A percentile compares a stretch with the other conserved stretches of the same genome.
Evolutionary conservation across 2,329 filamentous ascomycete species (phyloP).

Genomic region (Apiospora koreana): DNA sequence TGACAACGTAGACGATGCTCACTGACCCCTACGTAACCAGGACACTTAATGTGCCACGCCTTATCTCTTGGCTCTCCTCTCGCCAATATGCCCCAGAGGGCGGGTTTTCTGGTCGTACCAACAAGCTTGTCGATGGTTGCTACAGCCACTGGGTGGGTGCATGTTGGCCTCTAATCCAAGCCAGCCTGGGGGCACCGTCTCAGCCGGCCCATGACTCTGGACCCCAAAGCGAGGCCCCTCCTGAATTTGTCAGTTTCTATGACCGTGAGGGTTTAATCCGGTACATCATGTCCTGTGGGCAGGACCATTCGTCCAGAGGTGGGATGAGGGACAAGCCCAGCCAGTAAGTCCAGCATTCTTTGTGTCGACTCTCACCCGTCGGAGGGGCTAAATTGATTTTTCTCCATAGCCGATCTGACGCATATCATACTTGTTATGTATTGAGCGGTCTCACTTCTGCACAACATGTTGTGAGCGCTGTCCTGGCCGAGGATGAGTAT

Average conservation of each 20-base stretch:
- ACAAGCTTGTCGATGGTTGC: constrained; percentile 97
- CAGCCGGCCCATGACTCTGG: constrained; percentile 21
- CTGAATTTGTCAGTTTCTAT: constrained; percentile 49
- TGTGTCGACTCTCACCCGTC: constrained; percentile 16
- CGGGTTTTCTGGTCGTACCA: constrained; percentile 89
- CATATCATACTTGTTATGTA: constrained; percentile 92
- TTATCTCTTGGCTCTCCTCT: constrained; percentile 86
- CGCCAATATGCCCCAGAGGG: constrained; percentile 90
- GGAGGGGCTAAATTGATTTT: constrained; percentile 18
- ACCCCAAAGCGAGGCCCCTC: constrained; percentile 21
- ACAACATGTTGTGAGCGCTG: constrained; percentile 60
- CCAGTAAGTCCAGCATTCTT: constrained; percentile 59
- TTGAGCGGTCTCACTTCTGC: constrained; percentile 81
- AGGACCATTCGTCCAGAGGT: constrained; percentile 69
- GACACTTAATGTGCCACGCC: constrained; percentile 72
- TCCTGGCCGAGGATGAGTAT: constrained; percentile 30
- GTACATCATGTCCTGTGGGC: constrained; percentile 89
- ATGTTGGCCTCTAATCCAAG: constrained; percentile 90
- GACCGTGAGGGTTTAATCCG: constrained; percentile 81
- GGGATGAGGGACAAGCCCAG: constrained; percentile 93
- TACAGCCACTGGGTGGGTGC: constrained; percentile 98
- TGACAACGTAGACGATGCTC: constrained; percentile 34
- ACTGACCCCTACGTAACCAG: constrained; percentile 42
- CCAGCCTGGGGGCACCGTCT: constrained; percentile 62
- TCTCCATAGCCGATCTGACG: constrained; percentile 67